Evolutionary conservation across 2,329 filamentous ascomycete species (phyloP).

Genomic region (Zymoseptoria tritici): DNA sequence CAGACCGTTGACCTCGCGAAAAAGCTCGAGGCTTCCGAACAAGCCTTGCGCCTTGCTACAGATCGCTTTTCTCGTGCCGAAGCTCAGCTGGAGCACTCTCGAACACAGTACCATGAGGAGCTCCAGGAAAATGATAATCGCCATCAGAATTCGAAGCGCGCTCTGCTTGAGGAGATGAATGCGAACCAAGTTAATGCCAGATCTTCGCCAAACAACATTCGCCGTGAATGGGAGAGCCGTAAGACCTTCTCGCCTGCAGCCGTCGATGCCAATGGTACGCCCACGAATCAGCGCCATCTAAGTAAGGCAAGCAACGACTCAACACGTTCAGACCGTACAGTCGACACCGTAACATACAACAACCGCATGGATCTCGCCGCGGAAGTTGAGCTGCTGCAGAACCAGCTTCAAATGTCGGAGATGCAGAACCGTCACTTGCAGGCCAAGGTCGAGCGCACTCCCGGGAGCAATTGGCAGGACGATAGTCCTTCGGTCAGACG

Average conservation of each 20-base stretch:
- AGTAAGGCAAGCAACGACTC: slow-evolving; percentile 66
- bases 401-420: slow-evolving; percentile 84
- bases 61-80: slow-evolving; percentile 78
- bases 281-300: slow-evolving; percentile 60
- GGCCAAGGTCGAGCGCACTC: slow-evolving; percentile 68
- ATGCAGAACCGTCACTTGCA: slow-evolving; percentile 94
- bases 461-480: slow-evolving; percentile 56
- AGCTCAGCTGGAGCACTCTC: slow-evolving; percentile 68
- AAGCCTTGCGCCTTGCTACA: slow-evolving; percentile 74
- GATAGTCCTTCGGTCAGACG: slow-evolving; percentile 73
- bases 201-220: slow-evolving; percentile 65
- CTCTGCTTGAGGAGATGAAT: slow-evolving; percentile 79
- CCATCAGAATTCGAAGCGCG: slow-evolving; percentile 59
- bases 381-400: slow-evolving; percentile 86
- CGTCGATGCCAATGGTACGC: slow-evolving; percentile 55
- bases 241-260: slow-evolving; percentile 61
- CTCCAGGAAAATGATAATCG: slow-evolving; percentile 57
- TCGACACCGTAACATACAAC: slow-evolving; percentile 76
- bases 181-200: slow-evolving; percentile 67
- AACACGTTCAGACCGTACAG: slow-evolving; percentile 73
- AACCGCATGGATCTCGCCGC: slow-evolving; percentile 84
- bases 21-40: slow-evolving; percentile 81
- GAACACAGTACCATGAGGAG: slow-evolving; percentile 65
- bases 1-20: slow-evolving; percentile 68
- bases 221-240: slow-evolving; percentile 51